Evolutionary conservation across 2,329 filamentous ascomycete species (phyloP).

Genomic region (Aspergillus sp.): DNA sequence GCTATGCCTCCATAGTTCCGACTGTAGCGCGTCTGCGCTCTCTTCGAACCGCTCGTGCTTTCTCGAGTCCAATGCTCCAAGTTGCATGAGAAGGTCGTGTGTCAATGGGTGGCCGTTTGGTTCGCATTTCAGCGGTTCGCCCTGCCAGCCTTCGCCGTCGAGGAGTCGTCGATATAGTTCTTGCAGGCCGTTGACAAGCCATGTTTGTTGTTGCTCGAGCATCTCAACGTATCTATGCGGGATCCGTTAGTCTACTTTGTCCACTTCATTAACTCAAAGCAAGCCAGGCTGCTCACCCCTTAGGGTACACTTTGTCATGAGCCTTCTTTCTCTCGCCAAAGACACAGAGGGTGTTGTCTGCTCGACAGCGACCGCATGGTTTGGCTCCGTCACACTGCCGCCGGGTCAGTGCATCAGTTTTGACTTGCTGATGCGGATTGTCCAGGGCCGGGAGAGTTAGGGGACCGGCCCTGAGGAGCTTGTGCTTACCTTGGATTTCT

Average conservation of each 20-base stretch:
- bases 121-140: slow-evolving; percentile 56
- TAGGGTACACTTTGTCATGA: slow-evolving; percentile 71
- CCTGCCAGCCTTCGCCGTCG: slow-evolving; percentile 60
- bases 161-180: slow-evolving; percentile 61
- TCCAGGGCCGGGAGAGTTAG: not conserved
- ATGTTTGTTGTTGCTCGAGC: slow-evolving; percentile 68
- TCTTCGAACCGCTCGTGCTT: slow-evolving; percentile 64
- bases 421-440: not conserved
- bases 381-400: slow-evolving; percentile 62
- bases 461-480: not conserved
- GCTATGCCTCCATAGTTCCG: slow-evolving; percentile 58
- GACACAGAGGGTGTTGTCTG: slow-evolving; percentile 67
- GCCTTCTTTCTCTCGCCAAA: slow-evolving; percentile 70
- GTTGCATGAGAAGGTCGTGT: slow-evolving; percentile 65
- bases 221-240: slow-evolving; percentile 64
- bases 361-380: slow-evolving; percentile 65
- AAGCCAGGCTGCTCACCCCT: slow-evolving; percentile 56
- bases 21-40: slow-evolving; percentile 59
- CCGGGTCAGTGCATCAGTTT: slow-evolving; percentile 30
- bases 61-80: slow-evolving; percentile 60
- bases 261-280: slow-evolving; percentile 5
- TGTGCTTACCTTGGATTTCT: slow-evolving; percentile 65
- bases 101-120: slow-evolving; percentile 63
- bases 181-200: slow-evolving; percentile 65
- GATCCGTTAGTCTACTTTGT: slow-evolving; percentile 6